Percentiles rank a stretch among this genome's conserved stretches.
Evolutionary conservation across 495 filamentous ascomycete genomes (phyloP).

Genomic region (Neurospora sp.): DNA sequence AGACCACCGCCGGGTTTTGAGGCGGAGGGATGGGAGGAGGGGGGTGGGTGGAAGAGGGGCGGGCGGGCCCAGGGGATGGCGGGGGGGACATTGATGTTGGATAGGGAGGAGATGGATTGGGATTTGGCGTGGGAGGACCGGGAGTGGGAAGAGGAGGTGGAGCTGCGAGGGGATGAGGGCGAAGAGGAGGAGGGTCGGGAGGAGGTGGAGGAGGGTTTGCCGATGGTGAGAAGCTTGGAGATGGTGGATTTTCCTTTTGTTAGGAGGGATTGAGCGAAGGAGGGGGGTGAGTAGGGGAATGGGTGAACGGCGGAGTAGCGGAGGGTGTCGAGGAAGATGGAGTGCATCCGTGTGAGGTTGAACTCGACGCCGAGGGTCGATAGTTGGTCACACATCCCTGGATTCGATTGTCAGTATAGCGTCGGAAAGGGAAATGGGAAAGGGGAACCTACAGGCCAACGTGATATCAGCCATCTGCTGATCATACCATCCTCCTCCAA

Average conservation of each 20-base stretch:
- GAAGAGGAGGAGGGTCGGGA: constrained; percentile 1
- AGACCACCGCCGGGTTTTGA: background rate
- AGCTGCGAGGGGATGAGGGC: background rate
- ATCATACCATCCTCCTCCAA: constrained; percentile 42
- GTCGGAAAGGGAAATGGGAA: background rate
- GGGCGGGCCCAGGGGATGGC: background rate
- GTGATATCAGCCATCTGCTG: constrained; percentile 25
- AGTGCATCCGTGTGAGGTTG: constrained; percentile 15
- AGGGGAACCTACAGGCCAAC: constrained; percentile 16
- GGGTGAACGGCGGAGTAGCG: constrained; percentile 25
- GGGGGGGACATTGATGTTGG: background rate
- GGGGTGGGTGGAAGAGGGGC: background rate
- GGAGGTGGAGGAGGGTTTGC: constrained; percentile 1
- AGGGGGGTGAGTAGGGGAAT: constrained; percentile 15
- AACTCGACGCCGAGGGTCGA: constrained; percentile 25
- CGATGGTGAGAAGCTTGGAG: constrained; percentile 1
- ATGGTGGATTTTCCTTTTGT: constrained; percentile 2
- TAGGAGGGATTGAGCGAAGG: constrained; percentile 7
- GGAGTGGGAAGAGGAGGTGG: background rate
- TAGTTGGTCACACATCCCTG: constrained; percentile 30
- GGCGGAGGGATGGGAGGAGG: background rate
- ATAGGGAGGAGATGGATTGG: background rate
- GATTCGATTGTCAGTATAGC: background rate
- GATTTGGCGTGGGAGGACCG: background rate
- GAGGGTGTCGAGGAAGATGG: constrained; percentile 14